phyloP scores from a whole-genome alignment of 2,329 filamentous ascomycete genomes.

The Xylariomycetidae sp. region DNA sequence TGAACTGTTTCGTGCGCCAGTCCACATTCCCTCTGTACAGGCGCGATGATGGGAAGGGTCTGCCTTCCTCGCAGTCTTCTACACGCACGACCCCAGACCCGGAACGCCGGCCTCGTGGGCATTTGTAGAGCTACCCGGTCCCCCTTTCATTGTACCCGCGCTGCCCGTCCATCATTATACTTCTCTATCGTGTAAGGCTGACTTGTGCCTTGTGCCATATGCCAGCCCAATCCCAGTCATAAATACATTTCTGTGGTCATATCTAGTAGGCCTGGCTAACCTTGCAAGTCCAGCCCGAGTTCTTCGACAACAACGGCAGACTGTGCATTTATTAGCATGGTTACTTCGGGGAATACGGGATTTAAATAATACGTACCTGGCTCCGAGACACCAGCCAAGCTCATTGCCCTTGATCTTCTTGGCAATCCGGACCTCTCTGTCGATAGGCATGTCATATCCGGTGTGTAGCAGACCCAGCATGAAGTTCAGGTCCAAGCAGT shows the following conservation, averaged over 20 bases:
- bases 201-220: neutral
- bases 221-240: neutral
- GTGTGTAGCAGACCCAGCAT: constrained; percentile 91
- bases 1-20: no score
- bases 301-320: constrained; percentile 73
- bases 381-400: constrained; percentile 94
- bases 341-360: neutral
- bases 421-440: constrained; percentile 92
- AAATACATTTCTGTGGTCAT: constrained; percentile 2
- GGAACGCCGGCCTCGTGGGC: constrained; percentile 8
- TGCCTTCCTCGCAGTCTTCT: no score
- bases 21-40: no score
- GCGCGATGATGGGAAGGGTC: no score
- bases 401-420: constrained; percentile 99
- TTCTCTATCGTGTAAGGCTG: no score
- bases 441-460: constrained; percentile 96
- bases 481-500: constrained; percentile 93
- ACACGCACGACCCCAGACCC: constrained; percentile 6
- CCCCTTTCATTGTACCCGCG: constrained; percentile 1
- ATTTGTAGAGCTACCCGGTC: neutral
- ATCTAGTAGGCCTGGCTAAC: constrained; percentile 64
- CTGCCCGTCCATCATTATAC: neutral
- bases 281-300: constrained; percentile 86
- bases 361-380: constrained; percentile 58
- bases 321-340: constrained; percentile 37